A percentile compares a stretch with the other conserved stretches of the same genome.
phyloP scores from a whole-genome alignment of 2,329 filamentous ascomycete genomes.

The Fusarium verrucosum region DNA sequence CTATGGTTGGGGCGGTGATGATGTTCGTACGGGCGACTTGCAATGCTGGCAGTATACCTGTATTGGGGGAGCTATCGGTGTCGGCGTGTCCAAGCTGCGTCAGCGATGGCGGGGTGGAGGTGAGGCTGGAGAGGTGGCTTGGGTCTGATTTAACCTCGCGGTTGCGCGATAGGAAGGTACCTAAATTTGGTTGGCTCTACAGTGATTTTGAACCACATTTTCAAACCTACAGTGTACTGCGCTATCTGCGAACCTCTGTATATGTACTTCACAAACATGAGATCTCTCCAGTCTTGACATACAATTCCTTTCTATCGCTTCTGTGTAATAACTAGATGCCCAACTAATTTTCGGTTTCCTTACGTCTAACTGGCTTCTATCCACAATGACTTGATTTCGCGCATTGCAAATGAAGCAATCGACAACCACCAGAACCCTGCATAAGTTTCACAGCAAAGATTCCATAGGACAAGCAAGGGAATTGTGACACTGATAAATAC shows the following conservation, averaged over 20 bases:
- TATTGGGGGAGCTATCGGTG: conserved; percentile 26
- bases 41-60: neutral
- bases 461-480: too few relatives aligned
- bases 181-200: neutral
- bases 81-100: conserved; percentile 44
- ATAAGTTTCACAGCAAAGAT: too few relatives aligned
- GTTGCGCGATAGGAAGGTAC: neutral
- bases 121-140: conserved; percentile 42
- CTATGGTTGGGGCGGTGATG: neutral
- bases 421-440: too few relatives aligned
- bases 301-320: neutral
- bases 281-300: neutral
- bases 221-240: neutral
- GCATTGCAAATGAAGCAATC: too few relatives aligned
- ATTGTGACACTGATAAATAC: too few relatives aligned
- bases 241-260: neutral
- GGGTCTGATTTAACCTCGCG: neutral
- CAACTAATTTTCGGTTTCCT: too few relatives aligned
- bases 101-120: conserved; percentile 47
- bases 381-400: too few relatives aligned
- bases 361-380: too few relatives aligned
- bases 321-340: neutral
- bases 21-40: conserved; percentile 5
- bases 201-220: neutral
- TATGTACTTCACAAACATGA: neutral